phyloP scores from a whole-genome alignment of 1,284 basidiomycete genomes.

The Rhodotorula glutinis region DNA sequence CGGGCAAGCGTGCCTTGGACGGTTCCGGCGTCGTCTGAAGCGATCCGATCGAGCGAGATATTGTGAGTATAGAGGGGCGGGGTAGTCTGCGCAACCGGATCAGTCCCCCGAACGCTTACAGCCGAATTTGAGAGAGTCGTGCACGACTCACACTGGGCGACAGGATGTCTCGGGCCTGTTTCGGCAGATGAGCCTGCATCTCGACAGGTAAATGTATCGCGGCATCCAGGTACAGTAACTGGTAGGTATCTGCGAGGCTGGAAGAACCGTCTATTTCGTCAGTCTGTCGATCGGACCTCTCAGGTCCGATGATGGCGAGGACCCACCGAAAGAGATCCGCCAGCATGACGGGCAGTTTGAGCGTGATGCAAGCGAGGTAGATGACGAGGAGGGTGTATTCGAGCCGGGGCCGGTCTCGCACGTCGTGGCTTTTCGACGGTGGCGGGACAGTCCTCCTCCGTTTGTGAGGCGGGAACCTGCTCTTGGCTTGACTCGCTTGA shows the following conservation, averaged over 20 bases:
- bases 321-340: slow-evolving; percentile 40
- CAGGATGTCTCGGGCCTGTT: neutral
- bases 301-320: too few species aligned
- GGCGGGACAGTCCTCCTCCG: neutral
- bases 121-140: too few species aligned
- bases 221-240: slow-evolving; percentile 38
- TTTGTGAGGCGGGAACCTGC: neutral
- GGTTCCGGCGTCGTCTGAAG: neutral
- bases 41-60: neutral
- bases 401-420: slow-evolving; percentile 15
- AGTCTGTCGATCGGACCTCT: neutral
- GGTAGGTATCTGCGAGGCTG: slow-evolving; percentile 39
- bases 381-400: slow-evolving; percentile 37
- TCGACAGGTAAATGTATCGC: slow-evolving; percentile 20
- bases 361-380: slow-evolving; percentile 39
- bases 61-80: slow-evolving; percentile 9
- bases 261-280: too few species aligned
- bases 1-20: slow-evolving; percentile 11
- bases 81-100: neutral
- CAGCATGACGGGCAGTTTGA: slow-evolving; percentile 39
- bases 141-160: slow-evolving; percentile 8
- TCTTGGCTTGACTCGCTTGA: too few species aligned
- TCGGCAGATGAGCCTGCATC: slow-evolving; percentile 34
- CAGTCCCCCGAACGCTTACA: neutral
- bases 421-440: slow-evolving; percentile 8